Percentiles rank a stretch among this genome's conserved stretches.
Evolutionary conservation across 495 filamentous ascomycete genomes (phyloP).

Genomic region (Zalerion maritima): DNA sequence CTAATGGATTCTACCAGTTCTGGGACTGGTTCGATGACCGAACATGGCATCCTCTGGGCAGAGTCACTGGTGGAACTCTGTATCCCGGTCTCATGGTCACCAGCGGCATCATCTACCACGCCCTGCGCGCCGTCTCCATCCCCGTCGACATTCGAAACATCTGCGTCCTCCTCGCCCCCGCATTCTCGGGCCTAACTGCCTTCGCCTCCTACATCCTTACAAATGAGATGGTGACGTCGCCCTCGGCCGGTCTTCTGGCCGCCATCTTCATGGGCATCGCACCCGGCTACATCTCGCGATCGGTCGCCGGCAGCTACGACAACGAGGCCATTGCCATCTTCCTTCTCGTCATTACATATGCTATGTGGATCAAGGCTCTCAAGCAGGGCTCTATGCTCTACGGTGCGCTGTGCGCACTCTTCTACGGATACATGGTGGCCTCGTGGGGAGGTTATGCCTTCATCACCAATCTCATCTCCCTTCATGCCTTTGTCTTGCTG

Average conservation of each 20-base stretch:
- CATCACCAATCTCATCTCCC: conserved; percentile 93
- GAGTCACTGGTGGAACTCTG: conserved; percentile 95
- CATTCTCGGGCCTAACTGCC: conserved; percentile 88
- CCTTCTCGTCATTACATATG: conserved; percentile 96
- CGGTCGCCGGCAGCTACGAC: conserved; percentile 96
- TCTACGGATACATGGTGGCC: conserved; percentile 99
- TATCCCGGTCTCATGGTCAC: conserved; percentile 99
- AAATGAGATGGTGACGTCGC: conserved; percentile 83
- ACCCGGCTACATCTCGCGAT: conserved; percentile 94
- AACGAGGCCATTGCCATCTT: conserved; percentile 99
- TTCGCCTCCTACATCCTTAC: conserved; percentile 91
- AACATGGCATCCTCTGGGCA: conserved; percentile 98
- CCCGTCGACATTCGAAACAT: conserved; percentile 98
- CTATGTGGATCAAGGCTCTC: conserved; percentile 95
- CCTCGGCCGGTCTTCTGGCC: conserved; percentile 87
- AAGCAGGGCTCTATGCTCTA: conserved; percentile 93
- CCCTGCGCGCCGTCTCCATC: conserved; percentile 78
- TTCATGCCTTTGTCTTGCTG: conserved; percentile 89
- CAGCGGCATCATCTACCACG: conserved; percentile 90
- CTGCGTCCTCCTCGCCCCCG: conserved; percentile 92
- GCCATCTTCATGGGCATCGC: conserved; percentile 95
- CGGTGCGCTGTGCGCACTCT: conserved; percentile 87
- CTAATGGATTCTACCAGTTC: conserved; percentile 95
- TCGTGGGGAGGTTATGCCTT: conserved; percentile 99
- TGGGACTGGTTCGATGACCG: conserved; percentile 99